A percentile compares a stretch with the other conserved stretches of the same genome.
Conservation (phyloP, 306 rosid species). For the Cucurbita argyrosperma region DNA sequence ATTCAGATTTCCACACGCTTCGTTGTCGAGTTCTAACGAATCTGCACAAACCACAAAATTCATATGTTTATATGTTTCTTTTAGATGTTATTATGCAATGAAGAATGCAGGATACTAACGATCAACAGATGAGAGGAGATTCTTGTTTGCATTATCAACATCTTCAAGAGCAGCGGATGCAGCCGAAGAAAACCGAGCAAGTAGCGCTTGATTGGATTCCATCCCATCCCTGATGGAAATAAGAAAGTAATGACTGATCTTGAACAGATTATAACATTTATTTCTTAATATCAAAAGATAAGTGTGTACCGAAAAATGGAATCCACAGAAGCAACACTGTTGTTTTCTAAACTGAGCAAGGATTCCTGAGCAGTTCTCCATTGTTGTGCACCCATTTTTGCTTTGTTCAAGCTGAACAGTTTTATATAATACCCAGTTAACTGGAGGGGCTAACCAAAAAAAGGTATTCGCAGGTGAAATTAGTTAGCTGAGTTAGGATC, state of each 20-base stretch:
- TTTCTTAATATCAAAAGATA: background rate
- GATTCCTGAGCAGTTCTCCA: conserved; percentile 94
- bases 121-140: conserved; percentile 66
- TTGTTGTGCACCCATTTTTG: conserved; percentile 75
- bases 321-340: conserved; percentile 67
- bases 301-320: conserved; percentile 57
- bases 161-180: conserved; percentile 71
- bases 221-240: conserved; percentile 50
- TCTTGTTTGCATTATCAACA: conserved; percentile 62
- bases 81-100: background rate
- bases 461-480: background rate
- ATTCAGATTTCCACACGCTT: conserved; percentile 78
- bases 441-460: background rate
- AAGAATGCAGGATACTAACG: conserved; percentile 41
- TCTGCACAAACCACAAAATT: conserved; percentile 35
- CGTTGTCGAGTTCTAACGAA: conserved; percentile 86
- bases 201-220: conserved; percentile 65
- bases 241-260: background rate
- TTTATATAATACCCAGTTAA: background rate
- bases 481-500: conserved; percentile 3
- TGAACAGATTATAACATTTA: background rate
- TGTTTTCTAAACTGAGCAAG: conserved; percentile 60
- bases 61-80: conserved; percentile 7
- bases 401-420: conserved; percentile 56
- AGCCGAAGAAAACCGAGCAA: conserved; percentile 58